Evolutionary conservation across 768 basidiomycete species (phyloP).

Genomic region (Suillus decipiens): DNA sequence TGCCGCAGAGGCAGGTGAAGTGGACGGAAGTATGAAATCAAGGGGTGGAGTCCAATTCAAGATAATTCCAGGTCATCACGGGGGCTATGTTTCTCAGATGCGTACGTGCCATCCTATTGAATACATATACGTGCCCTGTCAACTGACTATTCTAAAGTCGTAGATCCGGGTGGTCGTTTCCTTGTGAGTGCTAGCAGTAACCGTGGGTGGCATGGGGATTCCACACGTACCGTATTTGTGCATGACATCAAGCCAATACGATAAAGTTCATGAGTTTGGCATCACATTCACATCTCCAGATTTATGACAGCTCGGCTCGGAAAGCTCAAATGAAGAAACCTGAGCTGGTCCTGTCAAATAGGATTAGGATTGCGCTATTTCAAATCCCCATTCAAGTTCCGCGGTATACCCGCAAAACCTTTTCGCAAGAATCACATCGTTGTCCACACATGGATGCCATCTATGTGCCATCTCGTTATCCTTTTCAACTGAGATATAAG

Average conservation of each 20-base stretch:
- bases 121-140: conserved; percentile 20
- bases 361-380: conserved; percentile 34
- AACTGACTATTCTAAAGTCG: conserved; percentile 51
- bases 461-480: conserved; percentile 35
- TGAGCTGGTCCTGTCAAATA: conserved; percentile 15
- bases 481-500: conserved; percentile 31
- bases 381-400: conserved; percentile 35
- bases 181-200: conserved; percentile 92
- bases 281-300: conserved; percentile 11
- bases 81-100: conserved; percentile 91
- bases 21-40: conserved; percentile 59
- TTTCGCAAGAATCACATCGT: conserved; percentile 16
- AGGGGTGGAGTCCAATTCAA: conserved; percentile 85
- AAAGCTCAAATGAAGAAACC: conserved; percentile 8
- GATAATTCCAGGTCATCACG: conserved; percentile 95
- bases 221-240: conserved; percentile 86
- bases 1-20: conserved; percentile 72
- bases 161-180: conserved; percentile 83
- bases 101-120: conserved; percentile 52
- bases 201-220: conserved; percentile 92
- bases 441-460: conserved; percentile 25
- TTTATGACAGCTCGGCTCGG: conserved; percentile 25
- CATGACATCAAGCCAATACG: conserved; percentile 72
- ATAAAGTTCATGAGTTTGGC: conserved; percentile 26
- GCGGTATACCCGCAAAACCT: conserved; percentile 32